Conservation (phyloP, 164 flowering plant genomes). For the Kingdonia uniflora region DNA sequence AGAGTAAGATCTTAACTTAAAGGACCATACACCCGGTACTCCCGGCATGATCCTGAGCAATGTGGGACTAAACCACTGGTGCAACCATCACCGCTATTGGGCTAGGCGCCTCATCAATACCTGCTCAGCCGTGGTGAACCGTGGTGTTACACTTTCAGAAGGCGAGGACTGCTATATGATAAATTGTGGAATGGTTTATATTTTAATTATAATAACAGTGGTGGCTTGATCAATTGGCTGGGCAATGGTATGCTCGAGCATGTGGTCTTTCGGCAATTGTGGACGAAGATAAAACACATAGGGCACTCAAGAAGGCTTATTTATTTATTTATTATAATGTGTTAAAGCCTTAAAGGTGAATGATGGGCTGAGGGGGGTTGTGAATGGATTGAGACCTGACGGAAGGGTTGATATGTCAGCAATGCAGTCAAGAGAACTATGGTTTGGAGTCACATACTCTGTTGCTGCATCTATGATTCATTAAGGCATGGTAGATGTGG, state of each 20-base stretch:
- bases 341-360: constrained; percentile 52
- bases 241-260: constrained; percentile 93
- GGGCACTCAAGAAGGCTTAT: constrained; percentile 58
- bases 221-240: constrained; percentile 87
- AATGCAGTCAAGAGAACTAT: constrained; percentile 86
- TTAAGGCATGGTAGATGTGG: constrained; percentile 59
- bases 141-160: too few species aligned
- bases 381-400: constrained; percentile 84
- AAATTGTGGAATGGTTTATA: constrained; percentile 91
- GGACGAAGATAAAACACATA: constrained; percentile 48
- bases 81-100: too few species aligned
- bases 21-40: too few species aligned
- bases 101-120: too few species aligned
- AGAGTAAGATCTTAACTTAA: too few species aligned
- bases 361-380: constrained; percentile 75
- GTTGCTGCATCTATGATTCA: constrained; percentile 89
- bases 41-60: too few species aligned
- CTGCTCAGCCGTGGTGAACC: too few species aligned
- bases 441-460: constrained; percentile 89
- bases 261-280: constrained; percentile 77
- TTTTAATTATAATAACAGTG: constrained; percentile 75
- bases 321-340: constrained; percentile 68
- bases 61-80: too few species aligned
- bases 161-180: constrained; percentile 59
- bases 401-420: constrained; percentile 64